A percentile compares a stretch with the other conserved stretches of the same genome.
phyloP scores from a whole-genome alignment of 148 eudicot species.

The Vaccinium vitisidaea region DNA sequence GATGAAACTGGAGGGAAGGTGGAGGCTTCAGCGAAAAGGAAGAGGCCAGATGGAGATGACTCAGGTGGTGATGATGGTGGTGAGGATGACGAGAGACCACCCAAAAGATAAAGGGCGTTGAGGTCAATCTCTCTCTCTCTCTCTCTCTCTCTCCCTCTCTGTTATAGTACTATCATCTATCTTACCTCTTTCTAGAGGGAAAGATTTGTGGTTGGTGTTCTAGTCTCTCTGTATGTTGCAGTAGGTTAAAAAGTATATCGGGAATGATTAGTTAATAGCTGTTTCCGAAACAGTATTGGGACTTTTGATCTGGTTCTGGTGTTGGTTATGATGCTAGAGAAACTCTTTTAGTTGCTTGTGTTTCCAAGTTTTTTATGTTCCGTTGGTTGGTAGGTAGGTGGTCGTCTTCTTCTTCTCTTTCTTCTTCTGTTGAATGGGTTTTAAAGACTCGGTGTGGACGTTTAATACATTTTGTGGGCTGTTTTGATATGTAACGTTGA shows the following conservation, averaged over 20 bases:
- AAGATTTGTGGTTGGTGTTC: constrained; percentile 13
- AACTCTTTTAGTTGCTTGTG: neutral
- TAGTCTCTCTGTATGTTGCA: constrained; percentile 14
- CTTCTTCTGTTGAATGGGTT: constrained; percentile 9
- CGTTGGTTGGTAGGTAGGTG: neutral
- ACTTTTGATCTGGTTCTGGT: neutral
- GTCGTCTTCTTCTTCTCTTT: neutral
- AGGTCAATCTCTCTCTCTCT: constrained; percentile 19
- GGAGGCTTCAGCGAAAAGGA: constrained; percentile 69
- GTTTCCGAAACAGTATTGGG: neutral
- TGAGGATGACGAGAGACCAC: constrained; percentile 76
- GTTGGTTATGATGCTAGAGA: neutral
- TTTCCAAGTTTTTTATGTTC: neutral
- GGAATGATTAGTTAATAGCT: neutral
- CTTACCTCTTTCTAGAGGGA: constrained; percentile 12
- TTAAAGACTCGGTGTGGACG: neutral
- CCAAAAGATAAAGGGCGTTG: constrained; percentile 57
- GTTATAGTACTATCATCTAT: neutral
- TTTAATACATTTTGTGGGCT: neutral
- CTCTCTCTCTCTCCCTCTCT: neutral
- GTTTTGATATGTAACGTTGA: neutral
- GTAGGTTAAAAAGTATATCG: neutral
- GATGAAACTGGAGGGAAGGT: constrained; percentile 45
- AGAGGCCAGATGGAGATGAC: constrained; percentile 63
- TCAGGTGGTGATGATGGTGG: constrained; percentile 51